Conservation (phyloP, 768 basidiomycete species). For the Megacollybia marginata region DNA sequence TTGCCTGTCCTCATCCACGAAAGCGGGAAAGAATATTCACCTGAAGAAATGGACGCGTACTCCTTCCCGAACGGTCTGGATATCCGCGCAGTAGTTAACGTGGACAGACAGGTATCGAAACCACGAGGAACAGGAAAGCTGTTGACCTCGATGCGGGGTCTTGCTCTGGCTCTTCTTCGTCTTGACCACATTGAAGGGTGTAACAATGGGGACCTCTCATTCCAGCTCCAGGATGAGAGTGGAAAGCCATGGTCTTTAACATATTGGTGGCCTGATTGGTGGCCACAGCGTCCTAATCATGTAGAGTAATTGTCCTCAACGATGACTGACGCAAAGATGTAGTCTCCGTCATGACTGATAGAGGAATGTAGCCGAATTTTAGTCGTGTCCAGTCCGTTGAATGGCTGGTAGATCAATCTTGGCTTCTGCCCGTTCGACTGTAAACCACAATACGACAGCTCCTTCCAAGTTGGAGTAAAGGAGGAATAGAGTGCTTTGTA, state of each 20-base stretch:
- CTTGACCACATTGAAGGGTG: conserved; percentile 64
- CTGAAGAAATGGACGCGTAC: conserved; percentile 8
- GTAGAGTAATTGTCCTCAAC: conserved; percentile 29
- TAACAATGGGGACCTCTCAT: conserved; percentile 36
- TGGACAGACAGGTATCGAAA: conserved; percentile 34
- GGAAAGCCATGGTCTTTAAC: conserved; percentile 35
- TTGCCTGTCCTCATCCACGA: conserved; percentile 63
- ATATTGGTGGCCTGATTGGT: conserved; percentile 67
- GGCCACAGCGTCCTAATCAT: conserved; percentile 26
- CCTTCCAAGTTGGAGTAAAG: conserved; percentile 64
- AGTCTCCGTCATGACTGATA: conserved; percentile 79
- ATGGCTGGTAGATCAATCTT: conserved; percentile 28
- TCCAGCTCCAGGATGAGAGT: conserved; percentile 28
- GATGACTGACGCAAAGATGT: conserved; percentile 62
- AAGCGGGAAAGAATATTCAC: conserved; percentile 7
- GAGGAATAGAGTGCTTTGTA: conserved; percentile 78
- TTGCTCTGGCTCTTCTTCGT: conserved; percentile 76
- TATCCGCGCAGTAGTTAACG: conserved; percentile 25
- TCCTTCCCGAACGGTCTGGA: conserved; percentile 26
- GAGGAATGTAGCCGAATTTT: conserved; percentile 53
- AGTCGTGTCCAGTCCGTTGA: background rate
- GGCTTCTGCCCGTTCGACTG: conserved; percentile 25
- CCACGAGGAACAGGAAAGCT: conserved; percentile 73
- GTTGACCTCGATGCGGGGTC: conserved; percentile 46
- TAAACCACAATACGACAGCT: conserved; percentile 44